Percentiles rank a stretch among this genome's conserved stretches.
phyloP scores from a whole-genome alignment of 1,284 basidiomycete genomes.

The Moesziomyces globuligerus region DNA sequence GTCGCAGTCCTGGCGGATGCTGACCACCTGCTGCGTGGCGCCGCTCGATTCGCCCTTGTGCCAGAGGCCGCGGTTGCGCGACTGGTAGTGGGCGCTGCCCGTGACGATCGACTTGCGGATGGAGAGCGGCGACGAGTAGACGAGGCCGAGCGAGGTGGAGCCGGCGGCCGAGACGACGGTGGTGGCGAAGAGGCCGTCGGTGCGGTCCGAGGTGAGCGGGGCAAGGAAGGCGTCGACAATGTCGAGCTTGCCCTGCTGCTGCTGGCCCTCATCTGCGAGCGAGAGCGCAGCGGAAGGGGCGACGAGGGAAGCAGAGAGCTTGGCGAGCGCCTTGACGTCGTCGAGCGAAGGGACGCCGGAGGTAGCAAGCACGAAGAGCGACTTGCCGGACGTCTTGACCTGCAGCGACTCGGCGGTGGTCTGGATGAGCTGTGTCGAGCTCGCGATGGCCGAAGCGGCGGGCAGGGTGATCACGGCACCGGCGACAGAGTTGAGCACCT shows the following conservation, averaged over 20 bases:
- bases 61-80: conserved; percentile 90
- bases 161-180: conserved; percentile 75
- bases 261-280: conserved; percentile 17
- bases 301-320: conserved; percentile 49
- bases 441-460: conserved; percentile 32
- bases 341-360: conserved; percentile 31
- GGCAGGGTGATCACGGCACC: conserved; percentile 52
- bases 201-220: conserved; percentile 83
- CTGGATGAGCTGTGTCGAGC: conserved; percentile 40
- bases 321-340: conserved; percentile 41
- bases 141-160: conserved; percentile 82
- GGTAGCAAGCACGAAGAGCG: conserved; percentile 55
- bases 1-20: conserved; percentile 90
- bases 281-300: conserved; percentile 53
- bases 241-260: conserved; percentile 50
- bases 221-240: conserved; percentile 68
- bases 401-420: conserved; percentile 43
- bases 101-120: conserved; percentile 86
- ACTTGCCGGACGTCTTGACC: conserved; percentile 55
- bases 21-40: conserved; percentile 86
- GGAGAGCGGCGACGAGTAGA: conserved; percentile 93
- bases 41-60: conserved; percentile 96
- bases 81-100: conserved; percentile 94
- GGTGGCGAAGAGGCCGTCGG: conserved; percentile 92
- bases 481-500: conserved; percentile 45